Evolutionary conservation across 805 yeast genomes (phyloP), one percentile per base, ranked within the genome.

Genomic region (Wickerhamiella hasegawae): DNA sequence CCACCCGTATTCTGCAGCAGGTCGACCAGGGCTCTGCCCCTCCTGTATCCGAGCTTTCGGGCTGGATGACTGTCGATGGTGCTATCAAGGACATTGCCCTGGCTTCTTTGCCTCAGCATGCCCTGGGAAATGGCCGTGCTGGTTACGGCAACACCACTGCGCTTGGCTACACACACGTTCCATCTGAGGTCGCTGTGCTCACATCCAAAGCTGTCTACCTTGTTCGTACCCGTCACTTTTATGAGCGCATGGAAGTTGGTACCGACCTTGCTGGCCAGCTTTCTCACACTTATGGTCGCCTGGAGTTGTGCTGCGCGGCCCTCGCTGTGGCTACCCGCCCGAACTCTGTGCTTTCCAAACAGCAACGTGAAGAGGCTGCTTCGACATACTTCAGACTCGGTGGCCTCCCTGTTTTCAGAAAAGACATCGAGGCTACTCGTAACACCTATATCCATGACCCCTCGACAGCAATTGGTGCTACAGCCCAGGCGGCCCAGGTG

Each of bases 261-360:
- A 64, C 59, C 26, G 73, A 78, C 16, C 69, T 81, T 35, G 66
- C 73, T 35, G 68, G 75, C 34, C 40, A 43, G 28, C 82, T 82
- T 51, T 71, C 76, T 14, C 68, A 70, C 32, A 76, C 79, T 36
- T 84, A 83, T 53, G 96, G 97, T 4, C 68, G 76, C 34, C 74
- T 80, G 35, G 98, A 92, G 54, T 76, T 93, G 3, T 87, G 96
- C 50, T 76, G 94, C 0, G 75, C 90, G 1, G 79, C 95, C 9
- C 63, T 90, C 34, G 78, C 79, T 44, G 72, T 83, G 35, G 80
- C 94, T 1, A 79, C 59, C 10, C 40, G 93, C 49, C 74, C 81
- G 37, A 70, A 70, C 43, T 73, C 73, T 38, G n/a, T 19, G 6
- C 16, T 42, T 12, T 29, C 38, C 17, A 37, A 39, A 12, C 36